Evolutionary conservation across 805 yeast genomes (phyloP), one percentile per base, ranked within the genome.

Genomic region (Kodamaea fukazawae): DNA sequence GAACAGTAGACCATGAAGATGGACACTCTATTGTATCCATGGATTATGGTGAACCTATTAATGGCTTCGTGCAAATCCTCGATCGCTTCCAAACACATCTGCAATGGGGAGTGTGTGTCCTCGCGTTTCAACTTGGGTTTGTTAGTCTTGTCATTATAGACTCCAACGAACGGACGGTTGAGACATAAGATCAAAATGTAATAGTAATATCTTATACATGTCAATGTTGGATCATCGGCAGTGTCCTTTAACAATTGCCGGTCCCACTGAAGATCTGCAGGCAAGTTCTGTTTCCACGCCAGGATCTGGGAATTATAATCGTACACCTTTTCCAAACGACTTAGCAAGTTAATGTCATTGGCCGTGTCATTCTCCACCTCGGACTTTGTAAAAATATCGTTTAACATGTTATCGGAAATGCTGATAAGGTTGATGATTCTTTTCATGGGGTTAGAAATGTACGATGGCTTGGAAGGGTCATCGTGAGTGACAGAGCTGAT

Each of bases 141-240:
- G 51, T 36, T 32, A 17, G 53, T 50, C 28, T 33, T 9, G 18
- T 44, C 49, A 16, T 47, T 46, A 22, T 39, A 27, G 27, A 67
- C 50, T 3, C 76, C 79, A 29, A 78, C 70, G 48, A 79, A 79
- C 2, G 83, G 84, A 30, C 81, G 63, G 50, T 79, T 79, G 38
- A 79, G 67, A 41, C 84, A 78, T n/a, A 80, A 60, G 12, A 75
- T 56, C 2, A 78, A 71, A 32, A 80, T 71, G 50, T 79, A 80
- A 53, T 79, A 80, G 49, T 76, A 77, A 49, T 75, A 78, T 50
- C 78, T 63, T 33, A 78, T 72, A 34, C 75, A 66, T 31, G 78
- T 66, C 14, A 69, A 61, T 0, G 79, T 76, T 0, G 83, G 83
- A 47, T 78, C 78, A 32, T 70, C 70, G 9, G 78, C 75, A 12